Evolutionary conservation across 305 asterid species (phyloP).

Genomic region (Euphrasia arctica): DNA sequence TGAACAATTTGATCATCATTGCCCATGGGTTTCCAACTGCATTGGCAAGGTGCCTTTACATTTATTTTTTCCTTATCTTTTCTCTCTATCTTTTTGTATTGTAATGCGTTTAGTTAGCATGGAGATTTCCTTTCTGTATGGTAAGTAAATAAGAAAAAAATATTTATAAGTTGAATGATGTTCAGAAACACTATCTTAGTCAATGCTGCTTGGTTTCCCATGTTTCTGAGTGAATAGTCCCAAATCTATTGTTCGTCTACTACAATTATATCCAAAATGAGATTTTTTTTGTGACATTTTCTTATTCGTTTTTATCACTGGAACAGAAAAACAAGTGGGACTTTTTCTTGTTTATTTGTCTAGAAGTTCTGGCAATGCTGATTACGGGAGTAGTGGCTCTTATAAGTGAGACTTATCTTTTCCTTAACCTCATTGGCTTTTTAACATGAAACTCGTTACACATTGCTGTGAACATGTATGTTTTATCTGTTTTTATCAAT

Average conservation of each 20-base stretch:
- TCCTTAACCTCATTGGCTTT: conserved; percentile 16
- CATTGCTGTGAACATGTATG: conserved; percentile 13
- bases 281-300: conserved; percentile 11
- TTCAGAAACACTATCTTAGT: neutral
- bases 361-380: conserved; percentile 88
- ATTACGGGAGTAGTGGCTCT: conserved; percentile 78
- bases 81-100: neutral
- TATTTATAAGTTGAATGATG: conserved; percentile 3
- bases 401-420: conserved; percentile 55
- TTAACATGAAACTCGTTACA: conserved; percentile 5
- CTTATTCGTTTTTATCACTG: conserved; percentile 28
- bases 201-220: conserved; percentile 20
- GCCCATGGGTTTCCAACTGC: conserved; percentile 99
- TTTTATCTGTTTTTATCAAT: conserved; percentile 8
- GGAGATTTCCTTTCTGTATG: conserved; percentile 3
- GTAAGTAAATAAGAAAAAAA: neutral
- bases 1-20: conserved; percentile 98
- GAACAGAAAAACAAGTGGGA: conserved; percentile 98
- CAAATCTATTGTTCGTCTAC: conserved; percentile 12
- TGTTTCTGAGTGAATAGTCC: neutral
- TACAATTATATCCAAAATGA: conserved; percentile 14
- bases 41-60: conserved; percentile 79
- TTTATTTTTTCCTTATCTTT: neutral
- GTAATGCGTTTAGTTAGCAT: conserved; percentile 3
- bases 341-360: conserved; percentile 76